Base-by-base conservation (phyloP, 805 yeast genomes). In the Schizosaccharomyces lindneri region DNA sequence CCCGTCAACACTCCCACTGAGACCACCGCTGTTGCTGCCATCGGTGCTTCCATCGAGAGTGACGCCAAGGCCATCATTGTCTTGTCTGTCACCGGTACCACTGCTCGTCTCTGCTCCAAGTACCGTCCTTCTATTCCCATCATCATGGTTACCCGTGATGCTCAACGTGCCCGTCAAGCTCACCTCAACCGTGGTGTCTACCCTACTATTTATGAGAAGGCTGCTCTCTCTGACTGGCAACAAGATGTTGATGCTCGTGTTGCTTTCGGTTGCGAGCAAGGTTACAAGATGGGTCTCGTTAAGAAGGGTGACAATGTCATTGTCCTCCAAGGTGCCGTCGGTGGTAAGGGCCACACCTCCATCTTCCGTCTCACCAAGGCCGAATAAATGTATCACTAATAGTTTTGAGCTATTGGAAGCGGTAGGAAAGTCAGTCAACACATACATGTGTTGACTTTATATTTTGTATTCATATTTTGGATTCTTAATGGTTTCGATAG, bases 271-370 rank as follows among this genome's bases (percentile, higher is more conserved):
- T 83, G 90, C 73, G 78, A 81, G 67, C 88, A 86, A 78, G 96
- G 95, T 68, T 79, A 83, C 70, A 83, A 80, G 66, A 81, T 89
- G 70, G 95, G 95, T 69, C 81, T 93, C 75, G 78, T 93, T 73
- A 75, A 76, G 69, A 83, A 81, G 75, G 95, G 95, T 75, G 96
- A 88, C 74, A 77, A 85, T 64, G 84, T 87, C 69, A 87, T 93
- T 67, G 86, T 95, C 72, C 85, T 93, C 75, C 98, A 93, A 81
- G 98, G 98, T 74, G 93, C 95, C 90, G 86, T 95, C 72, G 85
- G 90, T 74, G 97, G 97, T 78, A 80, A 87, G 67, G 98, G 98
- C 73, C 96, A 93, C 84, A 87, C 98, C 72, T 93, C 93, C 85
- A 93, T 98, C 66, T 81, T 93, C 75, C 90, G 97, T 80, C 55